phyloP scores from a whole-genome alignment of 306 rosid species.

The Biancaea sappan region DNA sequence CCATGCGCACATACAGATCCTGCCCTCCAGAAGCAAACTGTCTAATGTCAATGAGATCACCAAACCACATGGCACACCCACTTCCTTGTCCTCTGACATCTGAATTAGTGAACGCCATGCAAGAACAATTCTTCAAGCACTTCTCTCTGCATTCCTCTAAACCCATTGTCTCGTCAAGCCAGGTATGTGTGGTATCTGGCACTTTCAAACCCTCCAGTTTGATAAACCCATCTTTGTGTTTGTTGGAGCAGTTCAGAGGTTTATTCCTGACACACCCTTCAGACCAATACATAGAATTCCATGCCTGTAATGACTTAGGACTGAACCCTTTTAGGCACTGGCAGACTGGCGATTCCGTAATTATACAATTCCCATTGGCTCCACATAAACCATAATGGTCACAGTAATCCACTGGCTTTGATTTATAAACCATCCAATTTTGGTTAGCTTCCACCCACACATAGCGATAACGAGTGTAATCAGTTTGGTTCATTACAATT shows the following conservation, averaged over 20 bases:
- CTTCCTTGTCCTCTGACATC: slow-evolving; percentile 22
- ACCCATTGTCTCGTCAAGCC: slow-evolving; percentile 21
- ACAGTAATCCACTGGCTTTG: slow-evolving; percentile 11
- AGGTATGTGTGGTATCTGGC: slow-evolving; percentile 18
- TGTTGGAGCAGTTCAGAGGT: slow-evolving; percentile 17
- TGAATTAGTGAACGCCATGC: slow-evolving; percentile 28
- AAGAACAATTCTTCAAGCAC: slow-evolving; percentile 29
- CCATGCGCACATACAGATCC: slow-evolving; percentile 20
- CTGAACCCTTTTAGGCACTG: slow-evolving; percentile 25
- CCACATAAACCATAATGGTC: slow-evolving; percentile 26
- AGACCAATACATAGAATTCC: slow-evolving; percentile 19
- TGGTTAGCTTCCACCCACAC: slow-evolving; percentile 18
- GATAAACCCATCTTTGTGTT: slow-evolving; percentile 13
- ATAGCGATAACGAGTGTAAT: not conserved
- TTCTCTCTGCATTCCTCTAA: slow-evolving; percentile 19
- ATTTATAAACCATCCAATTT: slow-evolving; percentile 3
- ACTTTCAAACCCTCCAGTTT: slow-evolving; percentile 16
- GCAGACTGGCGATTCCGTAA: slow-evolving; percentile 17
- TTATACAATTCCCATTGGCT: slow-evolving; percentile 9
- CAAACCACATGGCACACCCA: slow-evolving; percentile 33
- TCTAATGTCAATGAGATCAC: not conserved
- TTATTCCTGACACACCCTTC: slow-evolving; percentile 20
- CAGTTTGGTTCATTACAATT: slow-evolving; percentile 19
- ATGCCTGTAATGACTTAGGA: slow-evolving; percentile 13
- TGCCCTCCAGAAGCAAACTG: slow-evolving; percentile 1